phyloP scores from a whole-genome alignment of 139 green algal species.

The Micractinium conductrix region DNA sequence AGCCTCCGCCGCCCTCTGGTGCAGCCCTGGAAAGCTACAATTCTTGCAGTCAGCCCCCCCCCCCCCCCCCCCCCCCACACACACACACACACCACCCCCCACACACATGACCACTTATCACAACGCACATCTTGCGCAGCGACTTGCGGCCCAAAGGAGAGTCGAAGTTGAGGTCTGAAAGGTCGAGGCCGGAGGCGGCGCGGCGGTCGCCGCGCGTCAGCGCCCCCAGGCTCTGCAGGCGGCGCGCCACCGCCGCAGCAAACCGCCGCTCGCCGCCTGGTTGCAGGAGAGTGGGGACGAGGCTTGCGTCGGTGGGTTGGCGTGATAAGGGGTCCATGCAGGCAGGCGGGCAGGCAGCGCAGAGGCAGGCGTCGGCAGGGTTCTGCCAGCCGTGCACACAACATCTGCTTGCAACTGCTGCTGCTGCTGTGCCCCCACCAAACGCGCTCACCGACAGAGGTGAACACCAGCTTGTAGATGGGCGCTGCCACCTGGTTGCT shows the following conservation, averaged over 20 bases:
- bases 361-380: too few species aligned
- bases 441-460: constrained; percentile 29
- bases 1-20: too few species aligned
- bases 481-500: constrained; percentile 49
- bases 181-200: constrained; percentile 76
- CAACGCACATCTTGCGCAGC: constrained; percentile 38
- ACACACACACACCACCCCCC: background rate
- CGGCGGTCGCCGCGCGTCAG: constrained; percentile 88
- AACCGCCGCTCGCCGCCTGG: constrained; percentile 91
- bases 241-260: constrained; percentile 81
- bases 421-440: background rate
- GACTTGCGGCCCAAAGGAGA: constrained; percentile 60
- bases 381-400: too few species aligned
- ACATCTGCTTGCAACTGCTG: too few species aligned
- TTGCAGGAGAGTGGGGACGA: background rate
- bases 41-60: too few species aligned
- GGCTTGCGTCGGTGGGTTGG: too few species aligned
- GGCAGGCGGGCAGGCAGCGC: too few species aligned
- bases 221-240: constrained; percentile 88
- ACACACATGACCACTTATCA: background rate
- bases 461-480: constrained; percentile 80
- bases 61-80: too few species aligned
- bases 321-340: too few species aligned
- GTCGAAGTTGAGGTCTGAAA: constrained; percentile 82
- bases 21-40: background rate